Conservation (phyloP, 352 stramenopile genomes). For the Sclerospora graminicola region DNA sequence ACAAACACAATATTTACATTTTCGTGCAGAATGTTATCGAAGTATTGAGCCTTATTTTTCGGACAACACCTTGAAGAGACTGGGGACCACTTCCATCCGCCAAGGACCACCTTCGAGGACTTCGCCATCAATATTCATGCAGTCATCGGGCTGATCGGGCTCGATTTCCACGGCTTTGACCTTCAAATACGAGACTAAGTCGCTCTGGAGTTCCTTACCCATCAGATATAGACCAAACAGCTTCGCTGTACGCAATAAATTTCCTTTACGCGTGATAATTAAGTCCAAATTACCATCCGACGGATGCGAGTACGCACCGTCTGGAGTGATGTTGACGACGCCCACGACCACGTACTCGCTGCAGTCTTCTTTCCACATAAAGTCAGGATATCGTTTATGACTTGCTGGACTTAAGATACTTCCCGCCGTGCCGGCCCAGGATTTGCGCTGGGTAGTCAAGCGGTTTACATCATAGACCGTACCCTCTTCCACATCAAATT, state of each 20-base stretch:
- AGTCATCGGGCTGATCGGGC: conserved; percentile 43
- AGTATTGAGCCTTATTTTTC: conserved; percentile 70
- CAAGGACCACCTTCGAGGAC: conserved; percentile 53
- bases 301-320: conserved; percentile 59
- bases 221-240: conserved; percentile 57
- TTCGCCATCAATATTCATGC: conserved; percentile 81
- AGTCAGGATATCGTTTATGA: conserved; percentile 42
- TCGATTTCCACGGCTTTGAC: conserved; percentile 66
- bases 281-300: conserved; percentile 74
- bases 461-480: conserved; percentile 61
- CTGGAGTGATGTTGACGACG: conserved; percentile 58
- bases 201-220: conserved; percentile 61
- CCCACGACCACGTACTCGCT: conserved; percentile 62
- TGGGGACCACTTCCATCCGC: conserved; percentile 81
- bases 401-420: conserved; percentile 54
- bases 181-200: conserved; percentile 67
- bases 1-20: too few relatives aligned
- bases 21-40: too few relatives aligned
- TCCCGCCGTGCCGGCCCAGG: conserved; percentile 44
- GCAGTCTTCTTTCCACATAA: conserved; percentile 51
- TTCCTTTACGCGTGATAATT: conserved; percentile 64
- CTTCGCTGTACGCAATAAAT: conserved; percentile 30
- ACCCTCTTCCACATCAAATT: conserved; percentile 77
- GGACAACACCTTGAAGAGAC: conserved; percentile 78
- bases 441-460: conserved; percentile 45